A percentile compares a stretch with the other conserved stretches of the same genome.
Conservation (phyloP, 345 rosid species). For the Lepidium aucheri region DNA sequence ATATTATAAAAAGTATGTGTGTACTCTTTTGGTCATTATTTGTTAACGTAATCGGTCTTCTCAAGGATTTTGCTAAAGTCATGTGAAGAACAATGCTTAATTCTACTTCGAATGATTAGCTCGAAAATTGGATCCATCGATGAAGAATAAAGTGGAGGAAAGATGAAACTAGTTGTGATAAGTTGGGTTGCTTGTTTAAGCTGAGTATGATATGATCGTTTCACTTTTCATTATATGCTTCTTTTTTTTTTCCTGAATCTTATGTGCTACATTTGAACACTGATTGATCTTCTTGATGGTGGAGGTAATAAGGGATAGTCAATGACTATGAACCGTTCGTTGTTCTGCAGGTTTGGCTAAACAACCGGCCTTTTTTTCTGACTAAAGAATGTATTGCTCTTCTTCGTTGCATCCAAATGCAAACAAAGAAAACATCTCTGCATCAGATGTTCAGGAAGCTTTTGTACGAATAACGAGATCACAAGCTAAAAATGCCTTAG, state of each 20-base stretch:
- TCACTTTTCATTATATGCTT: not conserved
- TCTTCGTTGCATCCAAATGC: conserved; percentile 39
- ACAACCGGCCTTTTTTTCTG: not conserved
- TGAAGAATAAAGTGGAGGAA: not conserved
- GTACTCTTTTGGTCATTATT: not conserved
- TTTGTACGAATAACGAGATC: conserved; percentile 58
- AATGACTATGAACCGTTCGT: not conserved
- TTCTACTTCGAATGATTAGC: not conserved
- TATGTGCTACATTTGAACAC: conserved; percentile 7
- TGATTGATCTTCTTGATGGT: not conserved
- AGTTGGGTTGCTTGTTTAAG: not conserved
- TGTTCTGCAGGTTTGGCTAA: conserved; percentile 18
- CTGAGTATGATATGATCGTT: not conserved
- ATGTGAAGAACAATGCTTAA: not conserved
- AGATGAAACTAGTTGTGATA: not conserved
- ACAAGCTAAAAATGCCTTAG: conserved; percentile 51
- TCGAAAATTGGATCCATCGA: not conserved
- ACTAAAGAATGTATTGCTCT: conserved; percentile 23
- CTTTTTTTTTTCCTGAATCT: not conserved
- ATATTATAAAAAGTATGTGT: not conserved
- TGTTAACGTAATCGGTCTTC: not conserved
- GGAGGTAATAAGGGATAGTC: not conserved
- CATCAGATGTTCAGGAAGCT: conserved; percentile 33
- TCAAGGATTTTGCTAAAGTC: not conserved
- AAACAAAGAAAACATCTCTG: conserved; percentile 48